Evolutionary conservation across 2,329 filamentous ascomycete species (phyloP), one percentile per base, ranked within the genome.

Genomic region (Coniochaeta prunicola): DNA sequence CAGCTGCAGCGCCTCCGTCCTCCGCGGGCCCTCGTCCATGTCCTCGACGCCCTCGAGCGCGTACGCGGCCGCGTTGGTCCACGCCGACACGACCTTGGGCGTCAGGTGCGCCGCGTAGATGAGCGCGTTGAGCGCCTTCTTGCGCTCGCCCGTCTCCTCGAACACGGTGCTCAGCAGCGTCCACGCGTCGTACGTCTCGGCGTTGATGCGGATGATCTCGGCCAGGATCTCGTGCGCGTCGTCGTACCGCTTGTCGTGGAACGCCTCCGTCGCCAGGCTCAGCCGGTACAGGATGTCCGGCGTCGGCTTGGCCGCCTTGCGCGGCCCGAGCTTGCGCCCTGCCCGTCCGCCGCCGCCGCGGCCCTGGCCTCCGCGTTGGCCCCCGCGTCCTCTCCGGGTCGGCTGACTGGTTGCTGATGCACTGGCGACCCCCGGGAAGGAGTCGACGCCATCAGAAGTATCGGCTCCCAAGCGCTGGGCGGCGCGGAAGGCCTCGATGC

Each of bases 201-300:
- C 84, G 62, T 89, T 88, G 67, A 88, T 85, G 56, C 85, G 80
- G 65, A 89, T 86, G 59, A 88, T 81, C 65, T 88, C 85, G 42
- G 80, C 78, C 9, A 84, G 80, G 24, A 82, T 74, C 17, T 80
- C 78, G 36, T 85, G 74, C 5, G 88, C 86, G 42, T 79, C 75
- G 5, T 83, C 78, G 62, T 87, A 85, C 21, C 87, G 78, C 28
- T 80, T 77, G 10, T 80, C 76, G 60, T 91, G 77, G 67, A 87
- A 92, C 4, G 85, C 83, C 60, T 86, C 79, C 60, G 86, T 89
- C 3, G 90, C 89, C 66, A 82, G 78, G 53, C 82, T 80, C 55
- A 92, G 78, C 45, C 87, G 77, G 42, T 82, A 77, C 66, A 87
- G 90, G 70, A 92, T 90, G 64, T 91, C 86, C 42, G 81, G 84